Evolutionary conservation across 2,329 filamentous ascomycete genomes (phyloP), one percentile per base, ranked within the genome.

Genomic region (Penicillium aurantiogriseum): DNA sequence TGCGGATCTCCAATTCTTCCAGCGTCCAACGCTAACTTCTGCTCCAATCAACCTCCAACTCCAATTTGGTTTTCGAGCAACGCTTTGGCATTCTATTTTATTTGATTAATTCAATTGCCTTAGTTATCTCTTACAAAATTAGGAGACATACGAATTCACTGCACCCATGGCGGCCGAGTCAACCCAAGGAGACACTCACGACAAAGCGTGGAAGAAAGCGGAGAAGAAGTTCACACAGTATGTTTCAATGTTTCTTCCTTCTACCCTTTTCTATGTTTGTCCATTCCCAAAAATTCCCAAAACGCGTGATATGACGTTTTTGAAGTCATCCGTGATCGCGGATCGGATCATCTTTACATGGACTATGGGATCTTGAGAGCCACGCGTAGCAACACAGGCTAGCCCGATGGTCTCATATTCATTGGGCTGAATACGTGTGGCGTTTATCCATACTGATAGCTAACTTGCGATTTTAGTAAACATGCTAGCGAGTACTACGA

Each of bases 401-500:
- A 23, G 19, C 19, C 35, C 43, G 48, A 40, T 11, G 19, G 10
- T n/a, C 35, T 19, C 27, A 5, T 39, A 46, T 40, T 36, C 10
- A 40, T 8, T 19, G 29, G n/a, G 6, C 2, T 23, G n/a, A 47
- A 47, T 11, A 10, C 21, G 1, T 25, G 23, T 23, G 9, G 11
- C 4, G 17, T 8, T 47, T 36, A 25, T 11, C 17, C 11, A 46
- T n/a, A 42, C 21, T 33, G 35, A 21, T 36, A 39, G 29, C 54
- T 57, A 47, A 53, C 21, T 39, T 27, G 10, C 15, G 31, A 31
- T 38, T 54, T 21, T 50, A 96, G 93, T 66, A 97, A 97, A 81
- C 83, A 82, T 54, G 85, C 88, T 70, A 96, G 92, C 80, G 88
- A 97, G 73, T 97, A 89, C 78, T 91, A 90, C 74, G 94, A 99